phyloP scores from a whole-genome alignment of 2,329 filamentous ascomycete genomes.

The Pyrenophora teres region DNA sequence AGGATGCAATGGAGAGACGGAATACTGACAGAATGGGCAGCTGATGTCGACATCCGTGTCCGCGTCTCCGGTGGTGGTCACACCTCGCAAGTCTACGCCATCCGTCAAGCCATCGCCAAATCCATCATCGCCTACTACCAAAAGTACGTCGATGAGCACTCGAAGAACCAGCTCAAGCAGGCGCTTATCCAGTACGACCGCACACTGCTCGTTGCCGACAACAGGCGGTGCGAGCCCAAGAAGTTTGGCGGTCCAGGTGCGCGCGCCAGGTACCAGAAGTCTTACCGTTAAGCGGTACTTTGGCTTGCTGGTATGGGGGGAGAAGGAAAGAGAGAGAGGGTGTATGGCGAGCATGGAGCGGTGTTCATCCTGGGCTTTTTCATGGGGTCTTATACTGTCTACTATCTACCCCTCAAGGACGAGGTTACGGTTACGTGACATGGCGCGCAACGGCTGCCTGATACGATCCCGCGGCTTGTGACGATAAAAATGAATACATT shows the following conservation, averaged over 20 bases:
- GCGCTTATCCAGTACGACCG: conserved; percentile 94
- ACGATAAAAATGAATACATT: conserved; percentile 49
- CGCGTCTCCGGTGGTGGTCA: conserved; percentile 97
- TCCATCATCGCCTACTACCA: conserved; percentile 97
- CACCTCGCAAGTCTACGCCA: conserved; percentile 95
- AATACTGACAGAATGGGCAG: conserved; percentile 37
- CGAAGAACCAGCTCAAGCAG: conserved; percentile 99
- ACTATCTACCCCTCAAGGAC: conserved; percentile 26
- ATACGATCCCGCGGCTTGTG: conserved; percentile 42
- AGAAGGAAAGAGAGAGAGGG: conserved; percentile 15
- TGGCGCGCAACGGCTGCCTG: conserved; percentile 34
- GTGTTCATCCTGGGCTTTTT: conserved; percentile 48
- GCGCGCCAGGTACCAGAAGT: conserved; percentile 97
- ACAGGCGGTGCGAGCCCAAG: conserved; percentile 99
- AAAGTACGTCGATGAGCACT: conserved; percentile 99
- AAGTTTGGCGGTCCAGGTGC: conserved; percentile 95
- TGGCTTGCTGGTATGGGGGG: conserved; percentile 8
- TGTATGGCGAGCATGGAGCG: conserved; percentile 40
- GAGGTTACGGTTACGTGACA: conserved; percentile 34
- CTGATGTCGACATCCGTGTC: conserved; percentile 95
- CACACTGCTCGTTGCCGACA: conserved; percentile 97
- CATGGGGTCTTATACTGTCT: conserved; percentile 35
- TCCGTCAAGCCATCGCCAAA: conserved; percentile 99
- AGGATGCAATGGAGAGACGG: conserved; percentile 11
- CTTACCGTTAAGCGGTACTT: conserved; percentile 79